A percentile compares a stretch with the other conserved stretches of the same genome.
Evolutionary conservation across 208 protist species (phyloP).

Genomic region (Pavlovales sp.): DNA sequence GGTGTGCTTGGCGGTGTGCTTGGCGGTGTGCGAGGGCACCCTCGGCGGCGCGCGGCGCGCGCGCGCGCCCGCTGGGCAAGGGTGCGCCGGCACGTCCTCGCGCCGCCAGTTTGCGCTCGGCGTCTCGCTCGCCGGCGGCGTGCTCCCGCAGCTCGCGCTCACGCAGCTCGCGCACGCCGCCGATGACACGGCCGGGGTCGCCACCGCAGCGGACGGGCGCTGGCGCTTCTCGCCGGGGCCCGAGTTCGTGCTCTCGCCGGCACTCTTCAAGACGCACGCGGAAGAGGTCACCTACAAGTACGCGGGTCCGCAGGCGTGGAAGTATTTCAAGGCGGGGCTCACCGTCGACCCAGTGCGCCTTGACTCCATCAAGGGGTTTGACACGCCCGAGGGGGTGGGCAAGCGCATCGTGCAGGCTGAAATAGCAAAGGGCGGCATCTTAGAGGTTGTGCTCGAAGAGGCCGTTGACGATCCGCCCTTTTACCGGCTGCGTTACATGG

Average conservation of each 20-base stretch:
- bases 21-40: too few species aligned
- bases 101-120: too few species aligned
- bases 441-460: neutral
- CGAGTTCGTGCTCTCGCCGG: neutral
- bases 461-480: neutral
- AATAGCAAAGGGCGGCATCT: neutral
- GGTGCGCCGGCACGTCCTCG: too few species aligned
- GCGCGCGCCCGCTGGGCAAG: too few species aligned
- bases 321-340: neutral
- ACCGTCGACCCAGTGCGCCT: neutral
- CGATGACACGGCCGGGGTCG: too few species aligned
- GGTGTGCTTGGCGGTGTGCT: too few species aligned
- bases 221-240: neutral
- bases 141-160: too few species aligned
- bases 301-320: neutral
- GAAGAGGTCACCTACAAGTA: neutral
- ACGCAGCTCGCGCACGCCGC: too few species aligned
- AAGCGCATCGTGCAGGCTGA: neutral
- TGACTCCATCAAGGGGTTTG: neutral
- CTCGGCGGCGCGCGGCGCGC: too few species aligned
- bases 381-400: neutral
- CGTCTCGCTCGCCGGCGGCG: too few species aligned
- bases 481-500: neutral
- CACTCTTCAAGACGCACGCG: neutral
- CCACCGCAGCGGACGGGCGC: too few species aligned